A percentile compares a stretch with the other conserved stretches of the same genome.
These are phyloP conservation scores for Anthracocystis setariae DNA, from an alignment of 1,284 basidiomycete genomes.

Conservation along the genomic window DNA sequence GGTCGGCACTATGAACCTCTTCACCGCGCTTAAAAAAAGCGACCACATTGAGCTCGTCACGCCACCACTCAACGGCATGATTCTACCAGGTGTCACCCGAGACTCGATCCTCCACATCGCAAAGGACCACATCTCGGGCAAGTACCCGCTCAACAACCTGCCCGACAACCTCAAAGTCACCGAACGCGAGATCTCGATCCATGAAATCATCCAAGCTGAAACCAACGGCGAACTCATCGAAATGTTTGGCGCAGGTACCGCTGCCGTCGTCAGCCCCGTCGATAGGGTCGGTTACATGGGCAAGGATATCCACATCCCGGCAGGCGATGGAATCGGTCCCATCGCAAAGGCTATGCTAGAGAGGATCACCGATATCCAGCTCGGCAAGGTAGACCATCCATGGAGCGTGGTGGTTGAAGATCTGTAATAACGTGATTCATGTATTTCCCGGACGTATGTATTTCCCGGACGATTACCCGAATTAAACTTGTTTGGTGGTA, in stretches of 20 bases:
- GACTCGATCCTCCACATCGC: constrained; percentile 84
- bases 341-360: constrained; percentile 84
- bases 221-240: constrained; percentile 81
- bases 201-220: constrained; percentile 81
- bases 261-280: constrained; percentile 73
- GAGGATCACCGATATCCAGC: constrained; percentile 88
- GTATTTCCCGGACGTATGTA: constrained; percentile 1
- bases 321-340: constrained; percentile 84
- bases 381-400: constrained; percentile 81
- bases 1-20: constrained; percentile 93
- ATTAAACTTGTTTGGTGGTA: too few species aligned
- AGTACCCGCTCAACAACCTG: constrained; percentile 68
- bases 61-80: constrained; percentile 91
- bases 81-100: constrained; percentile 94
- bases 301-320: constrained; percentile 83
- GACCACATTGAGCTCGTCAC: constrained; percentile 72
- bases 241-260: constrained; percentile 88
- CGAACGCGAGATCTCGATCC: constrained; percentile 89
- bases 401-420: constrained; percentile 74
- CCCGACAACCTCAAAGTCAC: constrained; percentile 75
- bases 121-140: constrained; percentile 76
- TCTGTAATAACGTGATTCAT: constrained; percentile 6
- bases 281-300: constrained; percentile 82
- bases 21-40: constrained; percentile 81
- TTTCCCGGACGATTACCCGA: too few species aligned